Conservation (phyloP, 768 basidiomycete species). For the Hericium erinaceus region DNA sequence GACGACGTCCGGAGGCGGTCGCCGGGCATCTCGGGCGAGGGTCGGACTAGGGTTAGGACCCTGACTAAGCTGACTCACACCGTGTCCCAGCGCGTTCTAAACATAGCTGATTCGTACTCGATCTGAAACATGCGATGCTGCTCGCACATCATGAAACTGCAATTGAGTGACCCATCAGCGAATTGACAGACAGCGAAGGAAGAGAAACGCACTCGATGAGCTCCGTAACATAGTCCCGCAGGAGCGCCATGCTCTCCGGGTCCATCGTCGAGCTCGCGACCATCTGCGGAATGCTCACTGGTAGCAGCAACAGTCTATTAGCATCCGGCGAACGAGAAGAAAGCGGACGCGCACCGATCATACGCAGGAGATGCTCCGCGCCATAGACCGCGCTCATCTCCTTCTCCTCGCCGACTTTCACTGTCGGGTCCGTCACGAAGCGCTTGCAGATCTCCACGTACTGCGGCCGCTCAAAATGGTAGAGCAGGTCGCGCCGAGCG, state of each 20-base stretch:
- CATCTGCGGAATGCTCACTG: conserved; percentile 66
- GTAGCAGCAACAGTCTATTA: neutral
- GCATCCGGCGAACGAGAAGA: no score
- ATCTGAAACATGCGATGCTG: conserved; percentile 11
- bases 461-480: conserved; percentile 91
- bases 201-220: conserved; percentile 56
- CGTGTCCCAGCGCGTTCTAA: no score
- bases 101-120: conserved; percentile 13
- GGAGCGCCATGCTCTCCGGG: conserved; percentile 68
- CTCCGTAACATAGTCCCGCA: conserved; percentile 87
- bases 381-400: conserved; percentile 91
- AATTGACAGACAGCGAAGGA: neutral
- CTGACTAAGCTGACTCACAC: no score
- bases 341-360: conserved; percentile 68
- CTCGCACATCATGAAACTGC: conserved; percentile 12
- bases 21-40: no score
- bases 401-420: conserved; percentile 59
- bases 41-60: no score
- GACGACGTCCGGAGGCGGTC: no score
- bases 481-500: conserved; percentile 82
- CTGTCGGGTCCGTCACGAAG: conserved; percentile 67
- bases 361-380: conserved; percentile 84
- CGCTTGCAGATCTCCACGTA: conserved; percentile 70
- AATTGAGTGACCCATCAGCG: neutral
- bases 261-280: conserved; percentile 88